Percentiles rank a stretch among this genome's conserved stretches.
These are phyloP conservation scores for Exserohilum rostratum DNA, from an alignment of 2,329 filamentous ascomycete genomes.

Conservation along the genomic window DNA sequence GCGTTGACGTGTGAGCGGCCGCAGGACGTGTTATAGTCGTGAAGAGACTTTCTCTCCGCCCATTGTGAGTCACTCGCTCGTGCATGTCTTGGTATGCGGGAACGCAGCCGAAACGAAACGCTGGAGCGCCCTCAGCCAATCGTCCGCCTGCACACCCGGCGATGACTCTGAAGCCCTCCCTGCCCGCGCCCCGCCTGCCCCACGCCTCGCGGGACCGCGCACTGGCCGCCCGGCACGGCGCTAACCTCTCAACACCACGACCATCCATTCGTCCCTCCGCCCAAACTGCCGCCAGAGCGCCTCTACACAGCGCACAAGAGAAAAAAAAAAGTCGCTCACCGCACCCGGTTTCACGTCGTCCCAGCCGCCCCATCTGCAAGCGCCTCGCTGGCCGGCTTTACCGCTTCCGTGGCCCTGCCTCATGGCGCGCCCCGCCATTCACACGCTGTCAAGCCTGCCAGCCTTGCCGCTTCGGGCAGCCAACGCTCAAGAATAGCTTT, in stretches of 20 bases:
- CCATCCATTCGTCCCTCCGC: slow-evolving; percentile 38
- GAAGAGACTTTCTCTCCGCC: slow-evolving; percentile 34
- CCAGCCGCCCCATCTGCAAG: slow-evolving; percentile 44
- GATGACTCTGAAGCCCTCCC: slow-evolving; percentile 50
- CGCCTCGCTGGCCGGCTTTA: slow-evolving; percentile 38
- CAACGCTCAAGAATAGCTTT: slow-evolving; percentile 32
- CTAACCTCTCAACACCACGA: slow-evolving; percentile 38
- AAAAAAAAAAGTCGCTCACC: slow-evolving; percentile 4
- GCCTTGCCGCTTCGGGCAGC: slow-evolving; percentile 26
- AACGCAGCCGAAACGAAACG: slow-evolving; percentile 43
- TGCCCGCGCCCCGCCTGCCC: slow-evolving; percentile 28
- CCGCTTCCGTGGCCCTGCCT: slow-evolving; percentile 32
- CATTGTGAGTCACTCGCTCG: slow-evolving; percentile 44
- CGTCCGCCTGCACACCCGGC: slow-evolving; percentile 8
- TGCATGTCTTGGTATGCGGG: slow-evolving; percentile 29
- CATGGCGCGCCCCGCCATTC: slow-evolving; percentile 34
- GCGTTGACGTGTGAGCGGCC: slow-evolving; percentile 34
- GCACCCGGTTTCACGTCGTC: slow-evolving; percentile 44
- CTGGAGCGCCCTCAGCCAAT: slow-evolving; percentile 40
- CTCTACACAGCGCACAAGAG: background rate
- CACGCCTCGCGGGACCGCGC: slow-evolving; percentile 25
- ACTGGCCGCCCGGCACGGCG: slow-evolving; percentile 34
- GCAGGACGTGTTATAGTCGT: slow-evolving; percentile 48
- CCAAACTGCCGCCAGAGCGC: slow-evolving; percentile 42
- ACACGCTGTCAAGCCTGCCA: slow-evolving; percentile 20